phyloP scores from a whole-genome alignment of 495 filamentous ascomycete species.

The Pyrenula aspistea region DNA sequence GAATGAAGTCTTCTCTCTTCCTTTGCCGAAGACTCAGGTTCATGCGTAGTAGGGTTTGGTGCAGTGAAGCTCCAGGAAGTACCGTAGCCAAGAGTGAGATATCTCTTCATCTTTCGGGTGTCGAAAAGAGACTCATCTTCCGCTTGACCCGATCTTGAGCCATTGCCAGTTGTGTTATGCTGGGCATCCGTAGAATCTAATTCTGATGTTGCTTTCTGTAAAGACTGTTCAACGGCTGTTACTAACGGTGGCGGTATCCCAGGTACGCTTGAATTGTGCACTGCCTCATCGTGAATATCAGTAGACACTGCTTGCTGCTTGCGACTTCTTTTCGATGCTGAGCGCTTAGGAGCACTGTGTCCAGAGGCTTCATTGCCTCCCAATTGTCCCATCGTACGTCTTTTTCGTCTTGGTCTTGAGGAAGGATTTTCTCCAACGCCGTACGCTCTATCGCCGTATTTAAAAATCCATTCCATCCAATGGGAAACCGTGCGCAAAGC shows the following conservation, averaged over 20 bases:
- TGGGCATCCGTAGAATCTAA: conserved; percentile 4
- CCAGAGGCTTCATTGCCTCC: not conserved
- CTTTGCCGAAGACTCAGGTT: not conserved
- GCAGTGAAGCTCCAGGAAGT: conserved; percentile 41
- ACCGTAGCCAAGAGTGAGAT: conserved; percentile 50
- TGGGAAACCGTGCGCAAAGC: conserved; percentile 56
- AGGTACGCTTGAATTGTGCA: conserved; percentile 6
- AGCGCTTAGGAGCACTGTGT: not conserved
- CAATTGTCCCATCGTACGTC: conserved; percentile 7
- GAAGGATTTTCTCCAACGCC: conserved; percentile 65
- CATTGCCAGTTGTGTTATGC: not conserved
- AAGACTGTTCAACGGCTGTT: conserved; percentile 13
- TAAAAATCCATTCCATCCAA: conserved; percentile 79
- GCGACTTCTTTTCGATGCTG: not conserved
- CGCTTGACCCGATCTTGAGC: not conserved
- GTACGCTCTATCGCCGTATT: conserved; percentile 65
- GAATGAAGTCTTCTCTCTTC: not conserved
- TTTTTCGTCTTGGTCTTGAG: conserved; percentile 35
- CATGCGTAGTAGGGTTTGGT: conserved; percentile 11
- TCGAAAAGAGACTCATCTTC: conserved; percentile 11
- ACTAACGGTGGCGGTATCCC: conserved; percentile 35
- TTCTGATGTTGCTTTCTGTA: conserved; percentile 5
- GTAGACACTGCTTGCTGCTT: not conserved
- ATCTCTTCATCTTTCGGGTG: conserved; percentile 42
- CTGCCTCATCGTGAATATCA: not conserved